Evolutionary conservation across 1,284 basidiomycete species (phyloP), one percentile per base, ranked within the genome.

Genomic region (Schizopora paradoxa): DNA sequence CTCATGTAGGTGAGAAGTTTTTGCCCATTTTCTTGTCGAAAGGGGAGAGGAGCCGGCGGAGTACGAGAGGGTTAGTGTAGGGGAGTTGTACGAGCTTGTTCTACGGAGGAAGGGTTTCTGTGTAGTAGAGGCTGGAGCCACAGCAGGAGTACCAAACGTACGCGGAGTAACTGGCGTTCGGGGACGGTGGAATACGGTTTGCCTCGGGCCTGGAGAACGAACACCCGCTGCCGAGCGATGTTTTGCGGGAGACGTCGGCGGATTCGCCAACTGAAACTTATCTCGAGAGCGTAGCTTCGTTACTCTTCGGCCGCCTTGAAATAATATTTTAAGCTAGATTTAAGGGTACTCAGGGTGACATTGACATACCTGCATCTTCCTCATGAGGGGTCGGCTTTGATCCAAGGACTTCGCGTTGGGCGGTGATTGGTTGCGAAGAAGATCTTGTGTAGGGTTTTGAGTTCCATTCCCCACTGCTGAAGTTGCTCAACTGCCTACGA

Each of bases 1-100:
- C 57, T 85, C 82, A 54, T 87, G 85, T 49, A 87, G 52, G 66
- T 87, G 85, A 2, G 85, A 79, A 3, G 70, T 82, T 35, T 81
- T 68, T 19, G 82, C 84, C 76, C 77, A 83, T 32, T 70, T 70
- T 48, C 73, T 76, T 31, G 74, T 74, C 16, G 76, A 76, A 51
- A 67, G 67, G 10, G 70, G 69, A 21, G 61, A 61, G 16, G 56
- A 63, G 46, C 59, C 57, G 36, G 64, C 51, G 26, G 61, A 53
- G 8, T 58, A 49, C 14, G 59, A 59, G 27, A 61, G 57, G 21
- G 47, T 57, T 27, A 47, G 38, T 28, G 42, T 59, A 37, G 47
- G 43, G 14, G 54, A 41, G 26, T 65, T 64, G 31, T 74, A 70
- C 6, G 77, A 77, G 52, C 62, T 73, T 21, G 73, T 69, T 13